Base-by-base conservation (phyloP, 306 rosid genomes). In the Gynostemma pentaphyllum region DNA sequence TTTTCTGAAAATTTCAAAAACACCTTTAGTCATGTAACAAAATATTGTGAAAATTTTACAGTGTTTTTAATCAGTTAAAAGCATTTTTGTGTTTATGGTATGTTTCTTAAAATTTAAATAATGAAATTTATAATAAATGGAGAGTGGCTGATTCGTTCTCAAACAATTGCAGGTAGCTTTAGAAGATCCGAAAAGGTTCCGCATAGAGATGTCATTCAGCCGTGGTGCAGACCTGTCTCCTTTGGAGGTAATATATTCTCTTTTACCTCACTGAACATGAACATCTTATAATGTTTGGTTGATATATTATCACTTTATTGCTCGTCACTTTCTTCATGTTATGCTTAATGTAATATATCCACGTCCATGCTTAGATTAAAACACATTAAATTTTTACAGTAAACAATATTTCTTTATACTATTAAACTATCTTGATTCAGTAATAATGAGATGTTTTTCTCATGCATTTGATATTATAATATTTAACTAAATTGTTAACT, bases 221-320 rank as follows among this genome's bases (percentile, higher is more conserved):
- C 94, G 96, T 24, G 99, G 99, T 54, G 96, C 99, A 16, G 99
- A 92, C 81, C 81, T 92, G 69, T 86, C 89, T 49, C 95, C 96
- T 15, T 68, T 92, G 74, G 81, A 88, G 99, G 99, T 92, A 88
- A 80, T 70, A 60, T 62, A 63, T 62, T 14, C 68, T 41, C 16
- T 2, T 3, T 39, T 37, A 18, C 29, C 1, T 48, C 45, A 1
- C 2, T 5, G 12, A 64, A 9, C 24, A 41, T 47, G 30, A 63
- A 63, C 53, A 28, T 45, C 15, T 63, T 10, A n/a, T n/a, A 62
- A 45, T 63, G 9, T 40, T 12, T n/a, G 28, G 16, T n/a, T 4
- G 30, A 13, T 34, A 10, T 32, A 32, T 56, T 56, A 8, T 18
- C 34, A 42, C 46, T 42, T 42, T 3, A 7, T 8, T 54, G 42